Base-by-base conservation (phyloP, 1,139 yeast genomes). In the Pichia sp. region DNA sequence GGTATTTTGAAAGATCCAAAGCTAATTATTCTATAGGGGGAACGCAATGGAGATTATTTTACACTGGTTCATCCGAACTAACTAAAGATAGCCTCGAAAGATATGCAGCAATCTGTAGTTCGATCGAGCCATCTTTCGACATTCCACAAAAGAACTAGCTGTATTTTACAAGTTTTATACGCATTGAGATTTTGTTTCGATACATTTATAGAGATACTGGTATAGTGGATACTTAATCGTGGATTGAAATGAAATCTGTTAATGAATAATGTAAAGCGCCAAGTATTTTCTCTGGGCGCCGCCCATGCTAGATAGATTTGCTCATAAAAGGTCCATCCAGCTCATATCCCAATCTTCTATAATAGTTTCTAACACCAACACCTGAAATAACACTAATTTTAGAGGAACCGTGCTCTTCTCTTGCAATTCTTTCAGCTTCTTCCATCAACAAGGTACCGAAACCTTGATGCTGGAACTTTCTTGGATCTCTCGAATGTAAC, bases 381-480 rank as follows among this genome's bases (percentile, higher is more conserved):
- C 99, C 99, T 27, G 94, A 80, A 50, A 91, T 91, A 38, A 91
- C 98, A 58, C 94, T 78, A 26, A 91, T 81, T 64, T 93, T 93
- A 37, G 71, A 68, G 11, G 94, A 81, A 0, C 96, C 95, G 58
- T 91, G 99, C 58, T 91, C 99, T 54, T 88, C 96, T 38, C 77
- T 72, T 2, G 99, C 94, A 40, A 91, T 91, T 49, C 96, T 72
- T 51, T 87, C 97, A 3, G 98, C 98, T 60, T 91, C 98, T 61
- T 93, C 98, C 98, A 91, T 91, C 39, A 91, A 64, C 51, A 91
- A 68, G 3, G 98, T 88, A 44, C 99, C 99, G 57, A 91, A 91
- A 15, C 99, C 99, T 69, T 93, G 98, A 66, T 91, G 99, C 66
- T 91, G 99, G 66, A 91, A 91, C 60, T 91, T 91, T 53, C 96